Evolutionary conservation across 306 rosid species (phyloP).

Genomic region (Cucurbita moschata): DNA sequence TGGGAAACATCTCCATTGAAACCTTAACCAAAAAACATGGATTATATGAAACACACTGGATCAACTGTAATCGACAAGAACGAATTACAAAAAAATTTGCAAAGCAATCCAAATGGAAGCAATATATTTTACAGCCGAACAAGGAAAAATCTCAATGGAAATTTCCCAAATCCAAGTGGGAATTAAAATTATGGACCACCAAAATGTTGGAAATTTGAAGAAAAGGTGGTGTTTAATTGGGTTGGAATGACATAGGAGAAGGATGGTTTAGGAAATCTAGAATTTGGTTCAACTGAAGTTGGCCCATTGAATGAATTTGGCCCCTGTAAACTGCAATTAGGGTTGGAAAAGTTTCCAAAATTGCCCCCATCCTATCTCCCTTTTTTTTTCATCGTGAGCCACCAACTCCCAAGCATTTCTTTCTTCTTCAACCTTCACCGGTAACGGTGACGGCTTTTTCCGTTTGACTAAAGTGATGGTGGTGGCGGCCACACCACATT

Average conservation of each 20-base stretch:
- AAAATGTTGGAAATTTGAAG: background rate
- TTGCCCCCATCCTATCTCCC: background rate
- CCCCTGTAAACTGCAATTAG: background rate
- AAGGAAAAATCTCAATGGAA: background rate
- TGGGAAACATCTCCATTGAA: background rate
- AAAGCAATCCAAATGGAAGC: background rate
- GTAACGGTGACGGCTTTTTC: background rate
- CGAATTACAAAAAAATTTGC: background rate
- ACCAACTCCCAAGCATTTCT: background rate
- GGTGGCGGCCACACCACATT: background rate
- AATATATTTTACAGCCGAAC: background rate
- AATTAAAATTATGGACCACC: background rate
- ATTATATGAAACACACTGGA: background rate
- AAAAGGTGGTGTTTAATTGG: background rate
- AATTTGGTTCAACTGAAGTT: background rate
- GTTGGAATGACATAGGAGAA: background rate
- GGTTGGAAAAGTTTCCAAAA: background rate
- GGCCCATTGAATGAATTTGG: background rate
- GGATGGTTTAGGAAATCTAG: background rate
- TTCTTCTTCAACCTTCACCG: background rate
- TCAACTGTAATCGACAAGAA: background rate
- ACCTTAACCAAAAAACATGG: background rate
- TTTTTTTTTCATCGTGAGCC: background rate
- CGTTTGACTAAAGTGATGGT: background rate
- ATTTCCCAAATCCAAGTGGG: background rate